phyloP scores from a whole-genome alignment of 1,139 yeast genomes.

The Candida sojae region DNA sequence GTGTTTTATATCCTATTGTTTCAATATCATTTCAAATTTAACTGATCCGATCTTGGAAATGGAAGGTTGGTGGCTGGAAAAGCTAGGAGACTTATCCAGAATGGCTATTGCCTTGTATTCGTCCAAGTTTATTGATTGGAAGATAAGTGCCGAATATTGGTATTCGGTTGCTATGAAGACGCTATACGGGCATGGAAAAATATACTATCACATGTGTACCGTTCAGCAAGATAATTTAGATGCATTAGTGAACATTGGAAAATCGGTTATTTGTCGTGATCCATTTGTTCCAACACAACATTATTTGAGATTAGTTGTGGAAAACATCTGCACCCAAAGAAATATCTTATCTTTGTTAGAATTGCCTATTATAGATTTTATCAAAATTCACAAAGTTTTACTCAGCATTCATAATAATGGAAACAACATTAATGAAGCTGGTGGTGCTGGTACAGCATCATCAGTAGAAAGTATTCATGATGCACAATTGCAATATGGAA shows the following conservation, averaged over 20 bases:
- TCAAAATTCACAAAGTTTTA: slow-evolving; percentile 63
- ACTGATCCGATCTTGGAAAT: slow-evolving; percentile 54
- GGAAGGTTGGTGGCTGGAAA: slow-evolving; percentile 80
- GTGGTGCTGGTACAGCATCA: background rate
- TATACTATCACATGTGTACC: slow-evolving; percentile 80
- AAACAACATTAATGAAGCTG: slow-evolving; percentile 27
- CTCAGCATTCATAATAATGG: slow-evolving; percentile 50
- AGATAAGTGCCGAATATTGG: slow-evolving; percentile 77
- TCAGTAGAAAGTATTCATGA: slow-evolving; percentile 36
- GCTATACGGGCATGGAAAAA: slow-evolving; percentile 76
- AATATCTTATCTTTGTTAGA: slow-evolving; percentile 59
- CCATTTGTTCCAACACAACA: slow-evolving; percentile 83
- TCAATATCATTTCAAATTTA: slow-evolving; percentile 52
- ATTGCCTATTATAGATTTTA: slow-evolving; percentile 64
- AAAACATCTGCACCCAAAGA: slow-evolving; percentile 73
- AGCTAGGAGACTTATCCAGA: slow-evolving; percentile 74
- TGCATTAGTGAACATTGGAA: slow-evolving; percentile 76
- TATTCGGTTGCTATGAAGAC: slow-evolving; percentile 69
- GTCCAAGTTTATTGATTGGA: slow-evolving; percentile 80
- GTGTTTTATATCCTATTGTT: slow-evolving; percentile 51
- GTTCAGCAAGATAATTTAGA: slow-evolving; percentile 80
- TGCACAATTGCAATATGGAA: slow-evolving; percentile 51
- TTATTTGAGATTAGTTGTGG: slow-evolving; percentile 73
- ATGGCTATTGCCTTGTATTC: slow-evolving; percentile 84
- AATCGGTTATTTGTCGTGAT: slow-evolving; percentile 74